These are phyloP conservation scores for Tolypocladium cylindrosporum DNA, from an alignment of 2,329 filamentous ascomycete genomes.

Conservation along the genomic window DNA sequence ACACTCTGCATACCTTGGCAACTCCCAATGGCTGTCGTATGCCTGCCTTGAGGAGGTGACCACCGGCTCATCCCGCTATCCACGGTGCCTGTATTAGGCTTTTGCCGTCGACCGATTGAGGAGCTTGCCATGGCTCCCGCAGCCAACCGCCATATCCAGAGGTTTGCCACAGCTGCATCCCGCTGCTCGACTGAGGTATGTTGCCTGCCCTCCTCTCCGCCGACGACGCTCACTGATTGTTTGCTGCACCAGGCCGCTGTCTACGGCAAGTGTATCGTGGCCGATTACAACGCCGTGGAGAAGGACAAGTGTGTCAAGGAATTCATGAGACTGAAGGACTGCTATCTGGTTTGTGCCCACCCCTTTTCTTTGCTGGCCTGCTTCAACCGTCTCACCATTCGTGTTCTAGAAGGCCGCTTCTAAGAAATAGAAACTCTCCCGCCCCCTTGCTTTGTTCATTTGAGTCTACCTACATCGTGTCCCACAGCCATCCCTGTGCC, in stretches of 20 bases:
- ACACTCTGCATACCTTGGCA: not conserved
- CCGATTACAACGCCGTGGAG: constrained; percentile 80
- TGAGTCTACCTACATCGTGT: not conserved
- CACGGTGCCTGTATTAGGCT: not conserved
- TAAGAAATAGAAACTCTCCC: constrained; percentile 10
- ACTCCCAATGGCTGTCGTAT: not conserved
- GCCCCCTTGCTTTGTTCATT: not conserved
- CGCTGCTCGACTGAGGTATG: constrained; percentile 46
- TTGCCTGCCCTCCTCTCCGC: not conserved
- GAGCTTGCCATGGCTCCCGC: constrained; percentile 12
- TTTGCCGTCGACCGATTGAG: not conserved
- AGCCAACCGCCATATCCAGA: constrained; percentile 39
- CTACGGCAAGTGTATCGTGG: constrained; percentile 86
- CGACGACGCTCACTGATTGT: not conserved
- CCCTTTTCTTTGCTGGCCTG: not conserved
- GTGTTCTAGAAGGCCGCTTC: constrained; percentile 13
- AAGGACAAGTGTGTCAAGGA: constrained; percentile 86
- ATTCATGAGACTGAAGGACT: constrained; percentile 78
- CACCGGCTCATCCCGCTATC: not conserved
- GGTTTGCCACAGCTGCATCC: constrained; percentile 42
- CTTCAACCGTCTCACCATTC: not conserved
- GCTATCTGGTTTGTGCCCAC: constrained; percentile 58
- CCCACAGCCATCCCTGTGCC: not conserved
- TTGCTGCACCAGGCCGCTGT: constrained; percentile 53
- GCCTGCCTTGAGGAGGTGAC: not conserved